phyloP scores from a whole-genome alignment of 2,329 filamentous ascomycete species.

The Arthrobotrys conoides region DNA sequence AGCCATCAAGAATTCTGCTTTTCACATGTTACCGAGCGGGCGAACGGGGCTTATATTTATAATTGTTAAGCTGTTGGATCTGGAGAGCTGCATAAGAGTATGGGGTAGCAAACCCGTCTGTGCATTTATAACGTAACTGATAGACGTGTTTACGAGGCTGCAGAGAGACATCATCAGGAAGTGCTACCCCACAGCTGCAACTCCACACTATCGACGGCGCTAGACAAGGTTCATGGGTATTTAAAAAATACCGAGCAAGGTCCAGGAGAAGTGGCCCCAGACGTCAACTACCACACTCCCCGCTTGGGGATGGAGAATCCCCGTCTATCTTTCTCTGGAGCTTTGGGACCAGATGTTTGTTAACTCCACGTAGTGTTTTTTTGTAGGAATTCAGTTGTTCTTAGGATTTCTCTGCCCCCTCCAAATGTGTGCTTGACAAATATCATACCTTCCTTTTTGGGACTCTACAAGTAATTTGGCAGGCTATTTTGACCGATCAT shows the following conservation, averaged over 20 bases:
- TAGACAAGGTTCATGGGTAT: constrained; percentile 34
- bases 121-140: constrained; percentile 48
- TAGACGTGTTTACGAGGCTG: constrained; percentile 36
- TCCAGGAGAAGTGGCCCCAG: constrained; percentile 31
- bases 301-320: constrained; percentile 28
- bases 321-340: constrained; percentile 11
- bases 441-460: constrained; percentile 53
- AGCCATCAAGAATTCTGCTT: not conserved
- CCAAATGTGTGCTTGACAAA: not conserved
- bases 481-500: constrained; percentile 26
- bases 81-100: constrained; percentile 28
- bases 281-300: constrained; percentile 52
- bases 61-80: constrained; percentile 33
- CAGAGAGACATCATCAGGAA: constrained; percentile 34
- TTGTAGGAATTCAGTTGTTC: constrained; percentile 24
- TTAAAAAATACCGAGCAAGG: constrained; percentile 31
- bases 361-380: constrained; percentile 3
- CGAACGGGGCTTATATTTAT: constrained; percentile 50
- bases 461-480: constrained; percentile 21
- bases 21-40: constrained; percentile 61
- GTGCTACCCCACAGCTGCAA: constrained; percentile 55
- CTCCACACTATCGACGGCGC: constrained; percentile 39
- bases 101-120: constrained; percentile 38
- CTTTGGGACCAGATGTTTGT: constrained; percentile 19
- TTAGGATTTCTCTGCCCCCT: constrained; percentile 46